Conservation (phyloP, 768 basidiomycete species). For the Calocera viscosa region DNA sequence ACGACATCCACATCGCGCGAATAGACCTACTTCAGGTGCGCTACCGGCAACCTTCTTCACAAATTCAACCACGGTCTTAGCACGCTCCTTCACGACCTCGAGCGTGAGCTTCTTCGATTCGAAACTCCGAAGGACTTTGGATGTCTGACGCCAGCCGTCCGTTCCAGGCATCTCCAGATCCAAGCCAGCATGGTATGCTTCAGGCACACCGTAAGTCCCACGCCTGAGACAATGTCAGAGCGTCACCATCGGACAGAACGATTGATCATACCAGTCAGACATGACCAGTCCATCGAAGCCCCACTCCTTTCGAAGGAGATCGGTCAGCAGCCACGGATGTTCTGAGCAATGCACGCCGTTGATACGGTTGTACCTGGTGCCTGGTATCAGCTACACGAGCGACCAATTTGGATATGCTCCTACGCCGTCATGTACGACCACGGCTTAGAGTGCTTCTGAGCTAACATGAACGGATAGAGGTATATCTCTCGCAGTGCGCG, state of each 20-base stretch:
- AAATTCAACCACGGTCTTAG: conserved; percentile 22
- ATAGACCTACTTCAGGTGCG: conserved; percentile 38
- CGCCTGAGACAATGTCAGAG: conserved; percentile 36
- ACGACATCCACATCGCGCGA: conserved; percentile 35
- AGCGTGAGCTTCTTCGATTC: conserved; percentile 21
- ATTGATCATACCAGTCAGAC: conserved; percentile 57
- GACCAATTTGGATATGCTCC: background rate
- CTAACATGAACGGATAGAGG: conserved; percentile 46
- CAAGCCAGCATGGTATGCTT: conserved; percentile 55
- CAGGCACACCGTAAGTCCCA: conserved; percentile 55
- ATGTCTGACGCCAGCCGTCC: conserved; percentile 61
- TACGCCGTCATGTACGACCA: conserved; percentile 18
- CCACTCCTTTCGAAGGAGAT: conserved; percentile 64
- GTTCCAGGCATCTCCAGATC: conserved; percentile 71
- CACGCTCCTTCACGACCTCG: conserved; percentile 22
- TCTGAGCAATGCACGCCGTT: conserved; percentile 66
- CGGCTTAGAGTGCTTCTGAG: conserved; percentile 24
- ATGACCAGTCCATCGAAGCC: conserved; percentile 57
- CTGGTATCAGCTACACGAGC: background rate
- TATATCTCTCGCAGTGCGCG: conserved; percentile 48
- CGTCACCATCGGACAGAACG: background rate
- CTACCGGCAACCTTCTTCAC: conserved; percentile 24
- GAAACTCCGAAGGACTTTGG: conserved; percentile 42
- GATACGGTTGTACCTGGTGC: conserved; percentile 30
- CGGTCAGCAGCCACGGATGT: conserved; percentile 43